Evolutionary conservation across 345 rosid species (phyloP).

Genomic region (Cardamine occulta): DNA sequence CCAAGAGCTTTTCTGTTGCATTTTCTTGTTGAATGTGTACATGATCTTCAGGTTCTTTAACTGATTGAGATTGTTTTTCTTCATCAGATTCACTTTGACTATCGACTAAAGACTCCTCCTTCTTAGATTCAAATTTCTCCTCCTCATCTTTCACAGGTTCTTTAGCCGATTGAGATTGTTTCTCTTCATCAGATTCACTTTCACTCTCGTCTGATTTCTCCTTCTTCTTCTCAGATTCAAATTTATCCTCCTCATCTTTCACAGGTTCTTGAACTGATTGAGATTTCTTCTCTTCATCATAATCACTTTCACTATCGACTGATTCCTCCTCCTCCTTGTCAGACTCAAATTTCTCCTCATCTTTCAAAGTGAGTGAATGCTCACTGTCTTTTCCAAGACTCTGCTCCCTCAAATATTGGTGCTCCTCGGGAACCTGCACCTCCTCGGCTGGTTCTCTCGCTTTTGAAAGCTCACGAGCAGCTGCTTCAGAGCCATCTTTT

Average conservation of each 20-base stretch:
- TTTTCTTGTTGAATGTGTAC: conserved; percentile 46
- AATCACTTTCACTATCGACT: conserved; percentile 44
- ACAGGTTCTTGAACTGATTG: conserved; percentile 37
- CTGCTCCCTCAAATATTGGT: conserved; percentile 38
- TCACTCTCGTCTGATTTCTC: conserved; percentile 38
- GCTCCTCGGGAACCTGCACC: conserved; percentile 33
- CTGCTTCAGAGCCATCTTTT: conserved; percentile 36
- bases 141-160: conserved; percentile 45
- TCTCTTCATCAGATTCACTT: conserved; percentile 49
- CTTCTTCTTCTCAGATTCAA: conserved; percentile 42
- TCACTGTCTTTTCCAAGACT: conserved; percentile 27
- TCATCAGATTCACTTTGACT: conserved; percentile 49
- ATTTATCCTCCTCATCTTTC: conserved; percentile 44
- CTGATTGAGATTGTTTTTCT: conserved; percentile 45
- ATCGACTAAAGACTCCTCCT: conserved; percentile 35
- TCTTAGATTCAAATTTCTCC: conserved; percentile 39
- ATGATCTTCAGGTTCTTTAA: conserved; percentile 42
- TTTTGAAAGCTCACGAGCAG: conserved; percentile 39
- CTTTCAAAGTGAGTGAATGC: conserved; percentile 25
- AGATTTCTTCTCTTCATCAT: conserved; percentile 46
- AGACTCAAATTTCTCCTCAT: conserved; percentile 41
- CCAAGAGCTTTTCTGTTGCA: conserved; percentile 39
- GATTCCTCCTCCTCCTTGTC: conserved; percentile 39
- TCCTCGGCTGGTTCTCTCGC: conserved; percentile 42
- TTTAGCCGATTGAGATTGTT: conserved; percentile 38